Conservation (phyloP, 192 early-diverging fungal species). For the Neocallimastix lanati region DNA sequence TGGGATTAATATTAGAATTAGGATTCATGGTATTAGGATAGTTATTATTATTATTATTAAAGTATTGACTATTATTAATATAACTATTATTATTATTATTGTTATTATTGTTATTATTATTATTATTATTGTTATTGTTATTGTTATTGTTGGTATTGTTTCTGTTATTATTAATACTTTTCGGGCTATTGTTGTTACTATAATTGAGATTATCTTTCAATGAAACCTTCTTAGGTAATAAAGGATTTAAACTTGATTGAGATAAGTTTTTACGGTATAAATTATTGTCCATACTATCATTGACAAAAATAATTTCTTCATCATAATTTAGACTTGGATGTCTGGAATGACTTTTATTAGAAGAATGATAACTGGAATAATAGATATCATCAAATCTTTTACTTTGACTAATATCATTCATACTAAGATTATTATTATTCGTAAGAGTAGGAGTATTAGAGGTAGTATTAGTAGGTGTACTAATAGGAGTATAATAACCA, state of each 20-base stretch:
- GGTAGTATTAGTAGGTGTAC: too few relatives aligned
- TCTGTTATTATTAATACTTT: too few relatives aligned
- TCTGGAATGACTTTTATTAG: neutral
- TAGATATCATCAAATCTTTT: neutral
- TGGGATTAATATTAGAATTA: too few relatives aligned
- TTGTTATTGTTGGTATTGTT: neutral
- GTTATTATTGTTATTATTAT: neutral
- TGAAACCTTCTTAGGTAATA: neutral
- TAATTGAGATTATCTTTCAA: too few relatives aligned
- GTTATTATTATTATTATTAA: neutral
- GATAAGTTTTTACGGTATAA: neutral
- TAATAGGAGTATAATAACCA: too few relatives aligned
- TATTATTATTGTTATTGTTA: neutral
- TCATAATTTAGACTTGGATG: neutral
- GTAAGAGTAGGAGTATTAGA: too few relatives aligned
- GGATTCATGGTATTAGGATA: neutral
- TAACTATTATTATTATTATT: neutral
- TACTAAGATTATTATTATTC: too few relatives aligned
- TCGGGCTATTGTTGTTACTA: too few relatives aligned
- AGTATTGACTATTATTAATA: neutral
- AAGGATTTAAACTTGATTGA: neutral
- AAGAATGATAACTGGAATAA: neutral
- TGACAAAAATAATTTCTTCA: neutral
- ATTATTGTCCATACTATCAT: neutral
- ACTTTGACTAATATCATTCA: neutral